Evolutionary conservation across 169 alveolate genomes (phyloP), one percentile per base, ranked within the genome.

Genomic region (Eimeria nieschulzi): DNA sequence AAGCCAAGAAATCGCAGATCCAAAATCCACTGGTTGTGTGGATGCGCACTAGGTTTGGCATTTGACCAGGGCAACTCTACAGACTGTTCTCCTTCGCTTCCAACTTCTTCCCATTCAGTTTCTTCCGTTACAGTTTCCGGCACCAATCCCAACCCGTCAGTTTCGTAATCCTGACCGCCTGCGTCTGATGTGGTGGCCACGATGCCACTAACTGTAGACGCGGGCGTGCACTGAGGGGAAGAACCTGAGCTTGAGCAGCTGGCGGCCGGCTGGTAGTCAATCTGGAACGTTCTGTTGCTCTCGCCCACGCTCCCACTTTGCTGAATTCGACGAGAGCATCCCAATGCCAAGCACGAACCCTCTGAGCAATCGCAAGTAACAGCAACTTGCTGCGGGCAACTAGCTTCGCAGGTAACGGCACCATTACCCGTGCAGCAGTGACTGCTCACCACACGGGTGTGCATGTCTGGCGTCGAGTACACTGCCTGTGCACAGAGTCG

Each of bases 1-100:
- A 73, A 73, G 25, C 83, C 83, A 46, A 73, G 83, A 19, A 73
- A 73, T 6, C 83, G 83, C 12, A 73, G 53, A 46, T 73, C 83
- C 21, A 54, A 19, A 54, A 26, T 10, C 83, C 83, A 73, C 5
- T 8, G 55, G 55, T 23, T 46, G 61, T 70, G 46, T 70, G 12
- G 54, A 21, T 19, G 17, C 78, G 33, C 73, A 10, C 46, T 33
- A 33, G 46, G 46, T 33, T 33, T 33, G 46, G 46, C 46, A 33
- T 33, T 33, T 33, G 46, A 33, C 46, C 46, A 33, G 46, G 46
- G 3, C 0, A 33, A 33, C 3, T 33, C 46, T 33, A 33, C 46
- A 33, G 46, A 33, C 46, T 33, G 46, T 33, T 3, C 46, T 33
- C 3, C 46, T 33, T 33, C 46, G 6, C 46, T 33, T 33, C 46